phyloP scores from a whole-genome alignment of 2,329 filamentous ascomycete species.

The Apiospora rasikravindrae region DNA sequence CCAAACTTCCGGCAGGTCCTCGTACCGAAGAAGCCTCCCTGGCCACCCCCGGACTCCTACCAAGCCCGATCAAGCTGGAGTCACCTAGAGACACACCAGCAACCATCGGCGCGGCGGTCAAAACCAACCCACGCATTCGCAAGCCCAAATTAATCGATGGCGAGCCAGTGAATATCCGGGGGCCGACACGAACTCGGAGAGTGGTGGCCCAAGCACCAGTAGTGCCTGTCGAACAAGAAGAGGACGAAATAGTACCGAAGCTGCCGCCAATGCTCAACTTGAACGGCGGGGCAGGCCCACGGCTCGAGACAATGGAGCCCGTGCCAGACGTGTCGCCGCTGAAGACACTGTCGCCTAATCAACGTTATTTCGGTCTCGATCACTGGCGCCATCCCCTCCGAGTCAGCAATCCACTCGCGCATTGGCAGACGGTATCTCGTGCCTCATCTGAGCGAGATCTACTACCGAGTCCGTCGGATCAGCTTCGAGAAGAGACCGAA shows the following conservation, averaged over 20 bases:
- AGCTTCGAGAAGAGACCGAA: slow-evolving; percentile 36
- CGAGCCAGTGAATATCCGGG: slow-evolving; percentile 7
- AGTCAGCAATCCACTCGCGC: slow-evolving; percentile 34
- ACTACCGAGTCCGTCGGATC: slow-evolving; percentile 39
- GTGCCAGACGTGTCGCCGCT: slow-evolving; percentile 33
- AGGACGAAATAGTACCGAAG: slow-evolving; percentile 26
- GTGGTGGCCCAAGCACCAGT: neutral
- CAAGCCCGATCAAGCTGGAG: neutral
- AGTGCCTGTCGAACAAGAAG: neutral
- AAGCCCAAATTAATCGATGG: slow-evolving; percentile 45
- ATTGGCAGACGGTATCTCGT: slow-evolving; percentile 31
- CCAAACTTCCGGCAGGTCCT: neutral
- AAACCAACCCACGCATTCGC: slow-evolving; percentile 51
- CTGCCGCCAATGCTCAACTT: slow-evolving; percentile 34
- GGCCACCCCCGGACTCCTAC: neutral
- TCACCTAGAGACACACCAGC: slow-evolving; percentile 26
- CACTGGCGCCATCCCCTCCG: slow-evolving; percentile 35
- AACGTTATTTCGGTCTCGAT: slow-evolving; percentile 28
- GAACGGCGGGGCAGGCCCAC: slow-evolving; percentile 29
- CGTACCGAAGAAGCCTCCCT: neutral
- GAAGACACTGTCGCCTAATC: slow-evolving; percentile 29
- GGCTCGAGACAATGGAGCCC: slow-evolving; percentile 36
- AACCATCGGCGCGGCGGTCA: slow-evolving; percentile 59
- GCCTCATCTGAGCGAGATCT: slow-evolving; percentile 30
- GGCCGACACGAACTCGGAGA: neutral